These are phyloP conservation scores for Ganoderma lucidum DNA, from an alignment of 1,284 basidiomycete genomes.

Conservation along the genomic window DNA sequence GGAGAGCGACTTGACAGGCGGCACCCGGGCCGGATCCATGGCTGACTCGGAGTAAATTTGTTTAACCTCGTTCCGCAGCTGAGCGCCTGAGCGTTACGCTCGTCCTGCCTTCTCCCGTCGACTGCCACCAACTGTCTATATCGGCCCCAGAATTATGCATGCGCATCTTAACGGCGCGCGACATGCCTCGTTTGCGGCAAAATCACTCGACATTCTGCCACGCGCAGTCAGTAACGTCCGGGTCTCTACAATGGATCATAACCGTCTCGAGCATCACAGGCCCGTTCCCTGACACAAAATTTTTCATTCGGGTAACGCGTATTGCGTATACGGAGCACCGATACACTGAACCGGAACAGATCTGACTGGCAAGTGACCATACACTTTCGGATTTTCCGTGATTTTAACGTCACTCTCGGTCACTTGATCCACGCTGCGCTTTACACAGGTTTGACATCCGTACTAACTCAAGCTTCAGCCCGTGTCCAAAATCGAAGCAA, in stretches of 20 bases:
- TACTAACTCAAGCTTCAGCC: neutral
- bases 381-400: constrained; percentile 7
- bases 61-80: neutral
- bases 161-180: neutral
- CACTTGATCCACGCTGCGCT: constrained; percentile 18
- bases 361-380: constrained; percentile 10
- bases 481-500: neutral
- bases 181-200: neutral
- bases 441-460: neutral
- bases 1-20: neutral
- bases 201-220: neutral
- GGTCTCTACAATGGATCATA: neutral
- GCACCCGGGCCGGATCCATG: neutral
- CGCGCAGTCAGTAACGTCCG: neutral
- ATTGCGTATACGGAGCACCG: neutral
- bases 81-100: too few relatives aligned
- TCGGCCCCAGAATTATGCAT: neutral
- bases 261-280: neutral
- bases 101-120: too few relatives aligned
- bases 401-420: constrained; percentile 13
- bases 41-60: neutral
- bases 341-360: neutral
- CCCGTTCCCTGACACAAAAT: neutral
- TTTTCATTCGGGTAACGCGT: neutral
- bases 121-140: too few relatives aligned